phyloP scores from a whole-genome alignment of 176 grass and related monocot genomes.

The Canna indica region DNA sequence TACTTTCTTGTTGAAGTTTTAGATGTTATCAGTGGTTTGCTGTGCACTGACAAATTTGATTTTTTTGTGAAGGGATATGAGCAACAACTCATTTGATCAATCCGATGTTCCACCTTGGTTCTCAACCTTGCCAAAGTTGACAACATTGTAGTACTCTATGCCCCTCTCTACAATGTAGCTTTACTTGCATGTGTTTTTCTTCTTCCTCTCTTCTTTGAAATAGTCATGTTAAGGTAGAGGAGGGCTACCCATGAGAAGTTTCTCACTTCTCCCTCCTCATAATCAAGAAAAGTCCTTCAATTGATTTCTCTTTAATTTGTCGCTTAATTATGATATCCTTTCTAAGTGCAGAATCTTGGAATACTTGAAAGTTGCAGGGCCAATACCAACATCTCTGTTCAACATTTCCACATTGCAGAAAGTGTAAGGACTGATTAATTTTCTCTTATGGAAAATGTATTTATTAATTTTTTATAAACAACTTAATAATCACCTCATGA shows the following conservation, averaged over 20 bases:
- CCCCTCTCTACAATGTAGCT: not conserved
- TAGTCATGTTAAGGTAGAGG: too few relatives aligned
- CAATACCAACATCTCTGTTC: slow-evolving; percentile 6
- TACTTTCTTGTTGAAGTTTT: too few relatives aligned
- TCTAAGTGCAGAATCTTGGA: not conserved
- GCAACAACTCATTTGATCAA: slow-evolving; percentile 56
- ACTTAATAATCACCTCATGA: not conserved
- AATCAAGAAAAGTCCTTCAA: too few relatives aligned
- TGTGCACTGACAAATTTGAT: not conserved
- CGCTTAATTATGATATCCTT: too few relatives aligned
- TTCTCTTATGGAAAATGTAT: too few relatives aligned
- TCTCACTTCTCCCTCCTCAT: not conserved
- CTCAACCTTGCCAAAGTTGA: slow-evolving; percentile 22
- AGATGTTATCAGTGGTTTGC: not conserved
- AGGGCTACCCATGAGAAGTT: too few relatives aligned
- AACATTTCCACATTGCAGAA: not conserved
- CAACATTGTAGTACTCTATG: slow-evolving; percentile 32
- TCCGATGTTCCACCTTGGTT: slow-evolving; percentile 64
- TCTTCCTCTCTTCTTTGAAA: too few relatives aligned
- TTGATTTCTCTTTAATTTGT: too few relatives aligned
- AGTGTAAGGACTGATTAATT: not conserved
- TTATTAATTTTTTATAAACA: too few relatives aligned
- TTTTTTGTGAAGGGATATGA: slow-evolving; percentile 52
- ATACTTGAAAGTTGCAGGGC: not conserved
- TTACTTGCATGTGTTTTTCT: not conserved